Evolutionary conservation across 2,329 filamentous ascomycete species (phyloP), one percentile per base, ranked within the genome.

Genomic region (Cercospora canescens): DNA sequence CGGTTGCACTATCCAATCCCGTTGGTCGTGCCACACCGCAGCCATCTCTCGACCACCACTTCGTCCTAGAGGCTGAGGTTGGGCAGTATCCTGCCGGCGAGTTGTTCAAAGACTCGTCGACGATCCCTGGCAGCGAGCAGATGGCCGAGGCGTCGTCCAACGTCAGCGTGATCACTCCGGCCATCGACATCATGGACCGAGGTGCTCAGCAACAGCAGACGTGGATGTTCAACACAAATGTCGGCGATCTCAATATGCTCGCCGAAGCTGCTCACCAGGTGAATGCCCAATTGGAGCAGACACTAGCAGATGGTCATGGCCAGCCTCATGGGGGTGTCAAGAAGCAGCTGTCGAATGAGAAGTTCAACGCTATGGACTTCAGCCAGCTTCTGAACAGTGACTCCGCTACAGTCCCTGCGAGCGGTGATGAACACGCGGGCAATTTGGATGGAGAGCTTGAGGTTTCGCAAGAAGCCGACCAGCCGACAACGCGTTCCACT

Each of bases 311-410:
- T 14, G 32, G 16, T 58, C 32, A 37, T 21, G 32, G 9, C 24
- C 34, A 9, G 11, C 9, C 4, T 32, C 59, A 54, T 18, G 24
- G 28, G 21, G 45, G 2, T 28, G 45, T 24, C 21, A 12, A 50
- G 18, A 14, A 16, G 12, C 28, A 52, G n/a, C 59, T 35, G 21
- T 26, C 34, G 9, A 37, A 39, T 24, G 60, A 62, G 48, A 18
- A 55, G 0, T 39, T 37, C 21, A 55, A 56, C 24, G 21, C 48
- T 30, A 62, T 62, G 60, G 48, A 62, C 32, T 62, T 62, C 50
- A 56, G 48, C 48, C 48, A 62, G 18, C 60, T 62, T n/a, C 45
- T 55, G 30, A 41, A 62, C 18, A 62, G 48, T 18, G 50, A 55
- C 35, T 26, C 50, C 1, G 50, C 48, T 6, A n/a, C 26, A n/a